These are phyloP conservation scores for Prosopis cineraria DNA, from an alignment of 306 rosid genomes.

Conservation along the genomic window DNA sequence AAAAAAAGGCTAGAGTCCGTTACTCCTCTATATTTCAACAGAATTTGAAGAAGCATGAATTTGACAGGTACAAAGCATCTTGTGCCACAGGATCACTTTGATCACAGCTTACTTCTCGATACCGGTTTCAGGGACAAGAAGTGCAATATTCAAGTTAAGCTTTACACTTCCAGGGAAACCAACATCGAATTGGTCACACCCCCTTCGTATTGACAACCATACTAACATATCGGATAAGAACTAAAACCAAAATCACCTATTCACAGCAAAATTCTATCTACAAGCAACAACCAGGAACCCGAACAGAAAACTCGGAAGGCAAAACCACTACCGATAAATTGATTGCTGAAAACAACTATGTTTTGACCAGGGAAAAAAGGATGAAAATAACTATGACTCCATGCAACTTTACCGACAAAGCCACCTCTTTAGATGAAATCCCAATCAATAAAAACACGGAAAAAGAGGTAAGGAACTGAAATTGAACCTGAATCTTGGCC, in stretches of 20 bases:
- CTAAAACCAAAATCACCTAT: background rate
- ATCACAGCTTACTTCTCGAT: background rate
- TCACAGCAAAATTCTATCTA: background rate
- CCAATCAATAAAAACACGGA: background rate
- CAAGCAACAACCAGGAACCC: slow-evolving; percentile 17
- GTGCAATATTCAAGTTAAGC: background rate
- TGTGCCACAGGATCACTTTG: background rate
- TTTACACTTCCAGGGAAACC: background rate
- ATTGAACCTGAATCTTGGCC: slow-evolving; percentile 54
- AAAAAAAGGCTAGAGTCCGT: background rate
- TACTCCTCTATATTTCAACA: background rate
- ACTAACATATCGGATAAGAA: background rate
- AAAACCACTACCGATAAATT: background rate
- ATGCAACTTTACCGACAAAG: background rate
- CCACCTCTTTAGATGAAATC: background rate
- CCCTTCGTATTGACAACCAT: background rate
- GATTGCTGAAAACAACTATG: background rate
- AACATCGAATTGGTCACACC: slow-evolving; percentile 6
- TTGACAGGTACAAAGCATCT: background rate
- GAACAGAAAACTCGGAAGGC: background rate
- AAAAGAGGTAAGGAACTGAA: background rate
- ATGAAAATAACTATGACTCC: background rate
- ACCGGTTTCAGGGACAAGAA: background rate
- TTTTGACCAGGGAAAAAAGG: background rate
- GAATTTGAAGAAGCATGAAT: background rate